phyloP scores from a whole-genome alignment of 108 stramenopile species.

The Craspedostauros australis region DNA sequence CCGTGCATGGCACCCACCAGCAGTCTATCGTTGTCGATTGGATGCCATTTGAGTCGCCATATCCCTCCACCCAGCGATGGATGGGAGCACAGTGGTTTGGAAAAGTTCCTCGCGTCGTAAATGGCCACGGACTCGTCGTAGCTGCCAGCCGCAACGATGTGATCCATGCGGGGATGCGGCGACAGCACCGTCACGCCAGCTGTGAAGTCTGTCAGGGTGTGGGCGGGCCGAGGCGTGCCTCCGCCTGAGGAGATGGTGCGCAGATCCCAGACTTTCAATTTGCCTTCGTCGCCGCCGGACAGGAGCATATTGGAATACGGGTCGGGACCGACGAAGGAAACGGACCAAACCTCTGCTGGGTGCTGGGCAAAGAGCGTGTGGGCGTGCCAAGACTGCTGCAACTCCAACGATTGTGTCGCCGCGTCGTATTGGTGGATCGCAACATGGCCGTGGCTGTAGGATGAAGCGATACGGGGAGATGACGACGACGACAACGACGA shows the following conservation, averaged over 20 bases:
- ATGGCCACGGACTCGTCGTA: conserved; percentile 77
- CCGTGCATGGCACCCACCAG: conserved; percentile 85
- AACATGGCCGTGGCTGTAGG: conserved; percentile 66
- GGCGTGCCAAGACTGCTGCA: conserved; percentile 51
- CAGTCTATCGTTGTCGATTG: conserved; percentile 28
- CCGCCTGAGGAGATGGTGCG: too few relatives aligned
- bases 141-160: conserved; percentile 65
- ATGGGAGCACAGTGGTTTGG: conserved; percentile 18
- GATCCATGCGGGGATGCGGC: conserved; percentile 37
- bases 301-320: conserved; percentile 13
- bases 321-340: conserved; percentile 16
- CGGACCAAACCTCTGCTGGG: conserved; percentile 82
- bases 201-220: conserved; percentile 42
- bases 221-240: conserved; percentile 21
- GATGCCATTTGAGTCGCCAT: conserved; percentile 89
- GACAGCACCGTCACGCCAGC: conserved; percentile 81
- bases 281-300: conserved; percentile 47
- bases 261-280: conserved; percentile 66
- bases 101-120: conserved; percentile 45
- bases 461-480: conserved; percentile 53
- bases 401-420: background rate
- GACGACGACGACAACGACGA: conserved; percentile 1
- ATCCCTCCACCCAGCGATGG: conserved; percentile 65
- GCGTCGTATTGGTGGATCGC: conserved; percentile 43
- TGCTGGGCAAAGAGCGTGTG: conserved; percentile 49